phyloP scores from a whole-genome alignment of 2,329 filamentous ascomycete species.

The Coccinonectria pachysandricola region DNA sequence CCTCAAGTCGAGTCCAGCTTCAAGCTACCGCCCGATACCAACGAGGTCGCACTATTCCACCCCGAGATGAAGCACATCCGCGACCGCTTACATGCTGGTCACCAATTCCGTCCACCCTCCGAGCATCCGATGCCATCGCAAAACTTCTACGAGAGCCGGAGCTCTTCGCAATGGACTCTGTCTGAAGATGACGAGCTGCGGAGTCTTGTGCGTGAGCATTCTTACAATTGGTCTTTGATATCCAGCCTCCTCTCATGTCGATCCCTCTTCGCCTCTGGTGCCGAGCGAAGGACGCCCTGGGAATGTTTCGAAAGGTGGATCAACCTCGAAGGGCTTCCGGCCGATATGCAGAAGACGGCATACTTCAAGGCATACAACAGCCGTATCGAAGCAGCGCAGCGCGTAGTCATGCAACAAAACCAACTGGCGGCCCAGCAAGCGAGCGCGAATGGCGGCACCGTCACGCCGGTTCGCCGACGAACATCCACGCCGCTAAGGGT shows the following conservation, averaged over 20 bases:
- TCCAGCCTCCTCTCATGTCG: conserved; percentile 66
- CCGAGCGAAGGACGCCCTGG: conserved; percentile 89
- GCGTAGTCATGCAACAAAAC: conserved; percentile 42
- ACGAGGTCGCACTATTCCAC: conserved; percentile 77
- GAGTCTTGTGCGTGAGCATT: conserved; percentile 77
- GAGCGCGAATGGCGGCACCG: conserved; percentile 25
- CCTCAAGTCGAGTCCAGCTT: conserved; percentile 36
- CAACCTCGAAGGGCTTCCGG: conserved; percentile 76
- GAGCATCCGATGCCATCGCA: conserved; percentile 86
- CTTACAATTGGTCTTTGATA: conserved; percentile 96
- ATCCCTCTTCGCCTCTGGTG: conserved; percentile 71
- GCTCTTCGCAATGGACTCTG: conserved; percentile 82
- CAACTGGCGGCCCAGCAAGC: conserved; percentile 42
- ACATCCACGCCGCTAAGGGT: conserved; percentile 74
- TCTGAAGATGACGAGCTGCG: conserved; percentile 86
- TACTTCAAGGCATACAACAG: conserved; percentile 73
- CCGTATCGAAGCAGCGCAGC: conserved; percentile 50
- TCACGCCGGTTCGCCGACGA: conserved; percentile 45
- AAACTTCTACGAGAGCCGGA: conserved; percentile 79
- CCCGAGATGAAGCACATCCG: conserved; percentile 82
- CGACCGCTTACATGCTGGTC: conserved; percentile 79
- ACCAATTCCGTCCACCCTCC: conserved; percentile 86
- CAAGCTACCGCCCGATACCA: conserved; percentile 56
- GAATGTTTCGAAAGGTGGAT: conserved; percentile 99
- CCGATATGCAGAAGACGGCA: conserved; percentile 88